Percentiles rank a stretch among this genome's conserved stretches.
These are phyloP conservation scores for Phytopythium montanum DNA, from an alignment of 352 stramenopile species.

Conservation along the genomic window DNA sequence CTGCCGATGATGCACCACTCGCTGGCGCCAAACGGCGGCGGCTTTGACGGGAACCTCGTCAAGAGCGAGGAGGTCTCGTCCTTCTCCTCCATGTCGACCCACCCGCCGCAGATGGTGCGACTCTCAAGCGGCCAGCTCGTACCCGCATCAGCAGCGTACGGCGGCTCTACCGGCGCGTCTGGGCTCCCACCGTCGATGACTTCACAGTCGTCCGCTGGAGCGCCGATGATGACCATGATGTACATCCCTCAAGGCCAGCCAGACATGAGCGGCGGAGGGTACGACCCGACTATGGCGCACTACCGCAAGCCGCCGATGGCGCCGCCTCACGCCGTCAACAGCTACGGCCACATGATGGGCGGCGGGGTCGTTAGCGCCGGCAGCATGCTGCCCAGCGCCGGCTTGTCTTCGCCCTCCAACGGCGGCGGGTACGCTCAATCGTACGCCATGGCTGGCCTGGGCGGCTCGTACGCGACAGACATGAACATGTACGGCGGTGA, in stretches of 20 bases:
- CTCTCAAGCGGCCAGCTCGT: constrained; percentile 32
- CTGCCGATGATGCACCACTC: constrained; percentile 6
- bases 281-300: constrained; percentile 48
- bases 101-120: constrained; percentile 29
- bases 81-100: constrained; percentile 42
- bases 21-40: constrained; percentile 9
- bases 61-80: constrained; percentile 64
- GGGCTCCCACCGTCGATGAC: constrained; percentile 1
- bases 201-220: background rate
- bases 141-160: constrained; percentile 19
- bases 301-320: constrained; percentile 43
- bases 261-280: constrained; percentile 39
- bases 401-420: constrained; percentile 3
- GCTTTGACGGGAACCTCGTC: constrained; percentile 48
- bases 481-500: constrained; percentile 47
- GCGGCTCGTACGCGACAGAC: constrained; percentile 17
- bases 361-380: background rate
- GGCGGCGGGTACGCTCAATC: constrained; percentile 3
- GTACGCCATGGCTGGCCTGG: constrained; percentile 11
- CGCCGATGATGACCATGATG: constrained; percentile 32
- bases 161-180: constrained; percentile 9
- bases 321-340: constrained; percentile 23
- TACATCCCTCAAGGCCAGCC: constrained; percentile 18
- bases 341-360: constrained; percentile 32
- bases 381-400: background rate